phyloP scores from a whole-genome alignment of 345 rosid genomes.

The Salix dunnii region DNA sequence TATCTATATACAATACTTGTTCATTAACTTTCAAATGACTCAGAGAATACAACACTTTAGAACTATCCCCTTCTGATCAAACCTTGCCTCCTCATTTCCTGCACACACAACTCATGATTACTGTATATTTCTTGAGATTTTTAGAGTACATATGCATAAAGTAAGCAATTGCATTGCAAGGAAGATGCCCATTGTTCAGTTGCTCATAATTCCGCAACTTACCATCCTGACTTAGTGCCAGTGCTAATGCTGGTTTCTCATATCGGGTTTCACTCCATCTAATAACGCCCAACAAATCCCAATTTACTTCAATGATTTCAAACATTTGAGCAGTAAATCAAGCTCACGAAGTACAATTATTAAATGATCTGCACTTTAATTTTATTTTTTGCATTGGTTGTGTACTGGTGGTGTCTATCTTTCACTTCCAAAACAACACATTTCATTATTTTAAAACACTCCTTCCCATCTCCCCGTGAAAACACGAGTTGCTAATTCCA shows the following conservation, averaged over 20 bases:
- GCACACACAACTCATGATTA: conserved; percentile 21
- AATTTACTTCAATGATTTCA: too few relatives aligned
- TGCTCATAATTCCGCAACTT: neutral
- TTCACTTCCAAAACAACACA: neutral
- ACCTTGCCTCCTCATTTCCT: conserved; percentile 86
- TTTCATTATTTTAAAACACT: neutral
- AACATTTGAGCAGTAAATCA: neutral
- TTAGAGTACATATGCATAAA: neutral
- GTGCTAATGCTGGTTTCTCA: neutral
- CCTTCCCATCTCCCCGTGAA: neutral
- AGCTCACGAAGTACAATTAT: neutral
- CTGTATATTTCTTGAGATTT: neutral
- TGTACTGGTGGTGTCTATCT: neutral
- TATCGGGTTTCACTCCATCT: neutral
- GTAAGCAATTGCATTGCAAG: neutral
- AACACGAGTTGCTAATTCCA: neutral
- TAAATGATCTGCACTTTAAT: neutral
- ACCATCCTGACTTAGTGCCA: neutral
- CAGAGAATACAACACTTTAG: conserved; percentile 73
- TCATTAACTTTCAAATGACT: conserved; percentile 17
- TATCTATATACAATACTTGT: conserved; percentile 34
- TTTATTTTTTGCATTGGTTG: neutral
- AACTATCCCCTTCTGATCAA: conserved; percentile 78
- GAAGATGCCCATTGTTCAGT: neutral
- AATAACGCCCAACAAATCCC: neutral